Evolutionary conservation across 805 yeast genomes (phyloP).

Genomic region (Starmerella roubikii): DNA sequence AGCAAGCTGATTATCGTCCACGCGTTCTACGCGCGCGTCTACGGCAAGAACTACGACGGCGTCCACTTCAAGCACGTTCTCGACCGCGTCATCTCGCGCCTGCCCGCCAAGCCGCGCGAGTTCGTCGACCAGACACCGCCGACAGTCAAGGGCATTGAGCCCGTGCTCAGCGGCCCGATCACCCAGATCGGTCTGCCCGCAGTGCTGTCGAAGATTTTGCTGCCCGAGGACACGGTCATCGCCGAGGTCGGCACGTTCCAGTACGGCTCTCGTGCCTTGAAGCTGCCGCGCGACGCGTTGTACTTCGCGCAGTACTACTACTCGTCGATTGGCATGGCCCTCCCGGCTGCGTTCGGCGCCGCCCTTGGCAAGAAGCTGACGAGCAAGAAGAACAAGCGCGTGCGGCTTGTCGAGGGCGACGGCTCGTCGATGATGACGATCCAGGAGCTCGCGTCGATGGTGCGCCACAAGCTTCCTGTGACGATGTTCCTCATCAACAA

Average conservation of each 20-base stretch:
- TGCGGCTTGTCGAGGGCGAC: constrained; percentile 73
- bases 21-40: constrained; percentile 40
- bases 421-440: constrained; percentile 92
- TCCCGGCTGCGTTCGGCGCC: constrained; percentile 77
- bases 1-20: constrained; percentile 37
- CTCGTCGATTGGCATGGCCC: constrained; percentile 76
- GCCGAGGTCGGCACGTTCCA: constrained; percentile 75
- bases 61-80: constrained; percentile 41
- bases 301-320: constrained; percentile 54
- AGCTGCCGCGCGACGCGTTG: constrained; percentile 41
- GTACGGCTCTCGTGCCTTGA: constrained; percentile 59
- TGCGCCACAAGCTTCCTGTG: constrained; percentile 49
- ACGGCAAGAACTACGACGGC: constrained; percentile 29
- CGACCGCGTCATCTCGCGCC: constrained; percentile 28
- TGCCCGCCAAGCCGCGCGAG: constrained; percentile 26
- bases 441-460: constrained; percentile 61
- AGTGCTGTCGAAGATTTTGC: constrained; percentile 32
- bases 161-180: constrained; percentile 30
- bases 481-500: constrained; percentile 67
- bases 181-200: constrained; percentile 27
- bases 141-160: constrained; percentile 17
- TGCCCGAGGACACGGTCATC: constrained; percentile 56
- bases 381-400: constrained; percentile 34
- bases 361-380: constrained; percentile 39
- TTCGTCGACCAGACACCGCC: constrained; percentile 18